phyloP scores from a whole-genome alignment of 805 yeast species.

The Yamadazyma sp. region DNA sequence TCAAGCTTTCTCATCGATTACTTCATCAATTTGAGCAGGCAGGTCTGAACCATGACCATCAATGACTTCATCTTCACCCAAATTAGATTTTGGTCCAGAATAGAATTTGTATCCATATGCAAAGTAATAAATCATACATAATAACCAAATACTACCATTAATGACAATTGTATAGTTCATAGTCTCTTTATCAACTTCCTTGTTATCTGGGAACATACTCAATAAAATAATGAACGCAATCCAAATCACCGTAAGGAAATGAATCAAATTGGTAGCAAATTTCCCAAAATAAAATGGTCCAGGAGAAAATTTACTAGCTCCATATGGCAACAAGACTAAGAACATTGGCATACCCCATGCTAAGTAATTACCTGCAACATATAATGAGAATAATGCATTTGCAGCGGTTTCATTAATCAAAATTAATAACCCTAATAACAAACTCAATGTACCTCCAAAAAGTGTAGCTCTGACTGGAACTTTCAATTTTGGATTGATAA shows the following conservation, averaged over 20 bases:
- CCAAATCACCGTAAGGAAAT: conserved; percentile 46
- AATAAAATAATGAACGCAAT: conserved; percentile 51
- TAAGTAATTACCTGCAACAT: conserved; percentile 57
- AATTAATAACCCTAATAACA: conserved; percentile 54
- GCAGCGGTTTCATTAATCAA: conserved; percentile 60
- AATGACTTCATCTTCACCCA: conserved; percentile 12
- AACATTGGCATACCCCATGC: conserved; percentile 62
- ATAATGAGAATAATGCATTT: conserved; percentile 62
- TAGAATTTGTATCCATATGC: conserved; percentile 51
- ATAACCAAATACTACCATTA: conserved; percentile 58
- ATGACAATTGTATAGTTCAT: conserved; percentile 74
- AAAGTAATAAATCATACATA: conserved; percentile 50
- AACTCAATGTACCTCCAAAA: conserved; percentile 46
- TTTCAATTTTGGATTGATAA: conserved; percentile 50
- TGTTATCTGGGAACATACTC: conserved; percentile 57
- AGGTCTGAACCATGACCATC: background rate
- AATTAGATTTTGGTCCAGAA: conserved; percentile 48
- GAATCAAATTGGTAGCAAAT: conserved; percentile 40
- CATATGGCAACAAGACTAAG: conserved; percentile 49
- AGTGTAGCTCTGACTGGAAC: conserved; percentile 66
- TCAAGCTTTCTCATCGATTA: background rate
- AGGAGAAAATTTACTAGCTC: conserved; percentile 50
- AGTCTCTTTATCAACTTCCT: conserved; percentile 35
- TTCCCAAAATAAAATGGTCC: conserved; percentile 67
- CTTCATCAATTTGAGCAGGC: background rate